Percentiles rank a stretch among this genome's conserved stretches.
Conservation (phyloP, 257 asterid species). For the Nicotiana attenuata region DNA sequence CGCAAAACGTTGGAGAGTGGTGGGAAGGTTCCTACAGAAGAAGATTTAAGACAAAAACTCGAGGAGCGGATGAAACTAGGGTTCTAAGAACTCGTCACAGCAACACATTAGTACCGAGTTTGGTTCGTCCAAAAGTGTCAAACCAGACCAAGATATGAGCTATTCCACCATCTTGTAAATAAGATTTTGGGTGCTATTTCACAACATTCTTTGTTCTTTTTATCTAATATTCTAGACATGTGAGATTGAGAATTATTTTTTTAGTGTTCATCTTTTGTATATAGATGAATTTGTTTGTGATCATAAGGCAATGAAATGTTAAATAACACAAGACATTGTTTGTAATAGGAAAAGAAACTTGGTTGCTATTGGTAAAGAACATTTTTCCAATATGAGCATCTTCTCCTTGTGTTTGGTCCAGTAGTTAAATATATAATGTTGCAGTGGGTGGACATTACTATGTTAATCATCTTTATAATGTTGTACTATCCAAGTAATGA, state of each 20-base stretch:
- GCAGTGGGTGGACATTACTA: no score
- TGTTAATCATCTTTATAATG: no score
- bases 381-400: not conserved
- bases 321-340: not conserved
- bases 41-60: slow-evolving; percentile 50
- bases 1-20: slow-evolving; percentile 44
- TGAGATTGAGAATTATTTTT: not conserved
- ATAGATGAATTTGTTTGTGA: not conserved
- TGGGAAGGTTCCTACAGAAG: slow-evolving; percentile 47
- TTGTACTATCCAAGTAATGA: no score
- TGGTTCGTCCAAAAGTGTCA: not conserved
- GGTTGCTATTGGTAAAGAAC: not conserved
- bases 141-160: not conserved
- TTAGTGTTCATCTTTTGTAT: not conserved
- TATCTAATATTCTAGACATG: not conserved
- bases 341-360: not conserved
- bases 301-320: not conserved
- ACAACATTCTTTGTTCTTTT: not conserved
- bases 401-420: not conserved
- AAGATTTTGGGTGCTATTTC: slow-evolving; percentile 5
- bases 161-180: not conserved
- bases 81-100: slow-evolving; percentile 24
- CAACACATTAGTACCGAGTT: not conserved
- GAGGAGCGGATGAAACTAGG: slow-evolving; percentile 38
- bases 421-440: no score